These are phyloP conservation scores for Coniosporium tulheliwenetii DNA, from an alignment of 2,329 filamentous ascomycete genomes.

Conservation along the genomic window DNA sequence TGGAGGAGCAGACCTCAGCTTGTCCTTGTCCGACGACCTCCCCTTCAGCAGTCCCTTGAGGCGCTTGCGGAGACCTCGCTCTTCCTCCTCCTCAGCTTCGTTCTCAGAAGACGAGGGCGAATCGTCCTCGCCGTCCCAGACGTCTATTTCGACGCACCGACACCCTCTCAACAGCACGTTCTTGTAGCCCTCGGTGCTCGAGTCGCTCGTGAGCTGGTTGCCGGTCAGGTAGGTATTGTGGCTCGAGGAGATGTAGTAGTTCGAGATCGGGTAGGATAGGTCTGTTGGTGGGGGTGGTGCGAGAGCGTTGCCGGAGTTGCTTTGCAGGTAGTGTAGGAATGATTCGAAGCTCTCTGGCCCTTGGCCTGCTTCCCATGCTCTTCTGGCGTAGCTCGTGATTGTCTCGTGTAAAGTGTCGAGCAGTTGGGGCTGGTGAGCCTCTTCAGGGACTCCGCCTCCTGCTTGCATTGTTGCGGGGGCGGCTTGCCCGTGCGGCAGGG, in stretches of 20 bases:
- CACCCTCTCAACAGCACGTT: constrained; percentile 63
- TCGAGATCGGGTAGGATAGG: constrained; percentile 53
- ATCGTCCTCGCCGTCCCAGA: constrained; percentile 60
- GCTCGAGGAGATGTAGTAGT: constrained; percentile 89
- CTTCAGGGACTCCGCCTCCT: too few species aligned
- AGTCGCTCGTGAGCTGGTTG: constrained; percentile 67
- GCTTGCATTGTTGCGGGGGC: too few species aligned
- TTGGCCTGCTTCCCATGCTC: constrained; percentile 1
- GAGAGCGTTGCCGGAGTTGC: constrained; percentile 29
- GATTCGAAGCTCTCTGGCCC: constrained; percentile 14
- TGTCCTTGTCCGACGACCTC: neutral
- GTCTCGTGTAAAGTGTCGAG: too few species aligned
- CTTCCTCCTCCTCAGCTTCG: constrained; percentile 9
- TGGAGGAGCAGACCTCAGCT: constrained; percentile 7
- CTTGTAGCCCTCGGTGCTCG: constrained; percentile 64
- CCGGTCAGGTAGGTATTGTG: constrained; percentile 89
- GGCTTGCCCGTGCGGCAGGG: too few species aligned
- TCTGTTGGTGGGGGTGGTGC: constrained; percentile 34
- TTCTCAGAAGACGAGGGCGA: constrained; percentile 20
- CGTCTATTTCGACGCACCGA: constrained; percentile 86
- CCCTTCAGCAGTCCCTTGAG: constrained; percentile 11
- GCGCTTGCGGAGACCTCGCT: constrained; percentile 10
- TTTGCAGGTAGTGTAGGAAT: constrained; percentile 33
- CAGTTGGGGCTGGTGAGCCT: too few species aligned
- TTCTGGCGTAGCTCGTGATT: too few species aligned